phyloP scores from a whole-genome alignment of 257 asterid species.

The Primulina huaijiensis region DNA sequence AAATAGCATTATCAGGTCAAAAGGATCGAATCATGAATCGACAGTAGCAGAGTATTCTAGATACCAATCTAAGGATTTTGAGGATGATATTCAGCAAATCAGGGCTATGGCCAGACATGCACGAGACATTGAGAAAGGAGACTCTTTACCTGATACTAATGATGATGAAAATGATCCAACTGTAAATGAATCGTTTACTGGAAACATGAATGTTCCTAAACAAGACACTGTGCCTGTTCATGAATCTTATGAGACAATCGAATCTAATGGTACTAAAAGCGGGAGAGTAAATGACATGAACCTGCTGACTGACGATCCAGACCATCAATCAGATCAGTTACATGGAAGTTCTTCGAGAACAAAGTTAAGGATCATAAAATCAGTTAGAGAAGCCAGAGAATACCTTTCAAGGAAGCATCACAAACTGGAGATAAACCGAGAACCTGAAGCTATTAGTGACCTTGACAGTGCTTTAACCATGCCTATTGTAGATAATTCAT shows the following conservation, averaged over 20 bases:
- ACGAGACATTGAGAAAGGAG: constrained; percentile 56
- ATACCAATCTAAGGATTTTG: constrained; percentile 37
- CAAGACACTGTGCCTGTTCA: constrained; percentile 22
- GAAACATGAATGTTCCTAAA: constrained; percentile 23
- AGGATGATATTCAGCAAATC: constrained; percentile 56
- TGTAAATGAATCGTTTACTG: constrained; percentile 27
- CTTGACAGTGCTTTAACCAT: constrained; percentile 22
- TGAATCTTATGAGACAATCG: constrained; percentile 31
- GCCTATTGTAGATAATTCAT: constrained; percentile 26
- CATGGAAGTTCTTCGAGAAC: constrained; percentile 30
- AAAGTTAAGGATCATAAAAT: constrained; percentile 58
- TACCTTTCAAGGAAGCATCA: constrained; percentile 59
- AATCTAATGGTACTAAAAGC: constrained; percentile 31
- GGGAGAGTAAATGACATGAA: constrained; percentile 18
- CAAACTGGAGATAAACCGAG: constrained; percentile 30
- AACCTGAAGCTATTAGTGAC: constrained; percentile 27
- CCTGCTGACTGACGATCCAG: constrained; percentile 28
- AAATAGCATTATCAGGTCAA: constrained; percentile 46
- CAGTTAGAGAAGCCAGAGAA: constrained; percentile 80
- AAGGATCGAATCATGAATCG: constrained; percentile 33
- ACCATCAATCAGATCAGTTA: constrained; percentile 21
- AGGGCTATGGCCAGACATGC: constrained; percentile 69
- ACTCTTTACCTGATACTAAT: constrained; percentile 24
- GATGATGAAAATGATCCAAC: constrained; percentile 35
- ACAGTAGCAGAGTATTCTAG: constrained; percentile 25